Percentiles rank a stretch among this genome's conserved stretches.
phyloP scores from a whole-genome alignment of 768 basidiomycete genomes.

The Amanita pseudoporphyria region DNA sequence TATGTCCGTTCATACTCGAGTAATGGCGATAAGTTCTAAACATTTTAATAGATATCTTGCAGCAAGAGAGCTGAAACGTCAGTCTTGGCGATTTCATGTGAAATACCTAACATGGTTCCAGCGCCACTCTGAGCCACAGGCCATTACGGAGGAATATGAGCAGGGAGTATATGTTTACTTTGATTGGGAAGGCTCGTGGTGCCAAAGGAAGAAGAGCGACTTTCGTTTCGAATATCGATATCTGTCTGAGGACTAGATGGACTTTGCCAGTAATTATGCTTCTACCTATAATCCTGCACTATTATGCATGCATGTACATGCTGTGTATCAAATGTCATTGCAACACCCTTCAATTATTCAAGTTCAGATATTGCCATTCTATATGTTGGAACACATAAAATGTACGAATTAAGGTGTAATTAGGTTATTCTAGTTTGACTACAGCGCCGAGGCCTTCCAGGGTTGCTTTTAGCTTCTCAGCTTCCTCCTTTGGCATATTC shows the following conservation, averaged over 20 bases:
- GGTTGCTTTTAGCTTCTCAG: slow-evolving; percentile 90
- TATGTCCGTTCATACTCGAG: slow-evolving; percentile 25
- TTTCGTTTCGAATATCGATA: slow-evolving; percentile 97
- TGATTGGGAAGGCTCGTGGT: slow-evolving; percentile 99
- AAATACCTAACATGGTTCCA: slow-evolving; percentile 99
- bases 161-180: slow-evolving; percentile 99
- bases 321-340: slow-evolving; percentile 1
- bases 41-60: slow-evolving; percentile 65
- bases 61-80: slow-evolving; percentile 92
- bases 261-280: slow-evolving; percentile 2
- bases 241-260: slow-evolving; percentile 76
- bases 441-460: slow-evolving; percentile 86
- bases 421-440: slow-evolving; percentile 66
- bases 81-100: slow-evolving; percentile 98
- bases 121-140: slow-evolving; percentile 93
- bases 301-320: slow-evolving; percentile 4
- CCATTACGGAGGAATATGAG: slow-evolving; percentile 98
- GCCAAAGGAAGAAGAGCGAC: slow-evolving; percentile 95
- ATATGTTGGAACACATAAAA: slow-evolving; percentile 12
- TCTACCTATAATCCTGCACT: slow-evolving; percentile 8
- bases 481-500: slow-evolving; percentile 92
- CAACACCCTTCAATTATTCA: background rate
- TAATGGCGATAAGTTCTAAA: background rate
- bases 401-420: slow-evolving; percentile 13
- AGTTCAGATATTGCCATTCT: slow-evolving; percentile 9